A percentile compares a stretch with the other conserved stretches of the same genome.
Evolutionary conservation across 768 basidiomycete genomes (phyloP).

Genomic region (Phaeolepiota aurea): DNA sequence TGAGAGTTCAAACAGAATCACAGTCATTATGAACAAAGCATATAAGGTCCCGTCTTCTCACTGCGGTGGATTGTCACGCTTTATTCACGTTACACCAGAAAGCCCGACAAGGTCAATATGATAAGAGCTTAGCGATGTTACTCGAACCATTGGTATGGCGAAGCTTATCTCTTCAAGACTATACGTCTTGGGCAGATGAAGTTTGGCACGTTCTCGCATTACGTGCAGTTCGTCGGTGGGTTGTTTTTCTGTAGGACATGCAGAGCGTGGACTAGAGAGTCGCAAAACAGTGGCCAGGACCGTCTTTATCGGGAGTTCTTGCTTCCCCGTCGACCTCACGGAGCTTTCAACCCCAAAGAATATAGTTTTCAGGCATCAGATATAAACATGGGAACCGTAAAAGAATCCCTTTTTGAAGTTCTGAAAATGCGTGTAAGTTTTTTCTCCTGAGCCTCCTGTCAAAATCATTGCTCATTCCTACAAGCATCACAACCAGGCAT

Average conservation of each 20-base stretch:
- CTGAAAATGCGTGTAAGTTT: constrained; percentile 36
- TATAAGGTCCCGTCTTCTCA: constrained; percentile 44
- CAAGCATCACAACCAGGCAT: constrained; percentile 59
- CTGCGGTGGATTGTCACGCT: not conserved
- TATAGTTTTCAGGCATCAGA: constrained; percentile 42
- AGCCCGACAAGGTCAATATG: constrained; percentile 63
- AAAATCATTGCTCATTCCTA: constrained; percentile 4
- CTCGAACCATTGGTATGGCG: constrained; percentile 67
- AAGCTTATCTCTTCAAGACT: constrained; percentile 55
- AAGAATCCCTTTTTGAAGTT: constrained; percentile 35
- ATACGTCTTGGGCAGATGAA: constrained; percentile 64
- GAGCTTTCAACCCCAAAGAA: constrained; percentile 43
- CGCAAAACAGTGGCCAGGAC: constrained; percentile 50
- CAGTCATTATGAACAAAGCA: constrained; percentile 55
- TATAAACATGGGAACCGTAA: constrained; percentile 30
- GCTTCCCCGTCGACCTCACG: constrained; percentile 48
- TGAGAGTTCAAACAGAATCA: constrained; percentile 54
- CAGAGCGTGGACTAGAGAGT: not conserved
- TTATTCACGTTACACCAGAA: constrained; percentile 26
- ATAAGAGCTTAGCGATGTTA: constrained; percentile 51
- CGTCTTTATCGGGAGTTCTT: constrained; percentile 62
- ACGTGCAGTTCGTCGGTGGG: constrained; percentile 61
- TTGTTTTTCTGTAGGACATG: constrained; percentile 1
- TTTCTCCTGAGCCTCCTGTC: constrained; percentile 2
- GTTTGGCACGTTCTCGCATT: constrained; percentile 73